phyloP scores from a whole-genome alignment of 192 early-diverging fungal genomes.

The Backusella mclennaniae region DNA sequence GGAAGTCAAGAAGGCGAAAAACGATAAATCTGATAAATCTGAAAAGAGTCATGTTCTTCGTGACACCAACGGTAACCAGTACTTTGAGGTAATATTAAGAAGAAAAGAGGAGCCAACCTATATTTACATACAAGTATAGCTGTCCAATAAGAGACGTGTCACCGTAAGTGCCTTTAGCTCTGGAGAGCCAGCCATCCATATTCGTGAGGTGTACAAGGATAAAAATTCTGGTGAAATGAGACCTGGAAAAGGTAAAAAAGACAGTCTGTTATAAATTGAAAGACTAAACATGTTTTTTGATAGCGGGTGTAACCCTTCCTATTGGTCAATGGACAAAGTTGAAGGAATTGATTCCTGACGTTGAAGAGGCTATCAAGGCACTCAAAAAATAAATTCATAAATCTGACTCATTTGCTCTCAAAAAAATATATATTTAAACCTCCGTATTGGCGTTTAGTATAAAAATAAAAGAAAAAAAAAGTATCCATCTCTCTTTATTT shows the following conservation, averaged over 20 bases:
- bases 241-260: conserved; percentile 21
- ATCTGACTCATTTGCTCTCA: not conserved
- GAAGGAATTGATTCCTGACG: conserved; percentile 18
- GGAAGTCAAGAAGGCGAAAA: not conserved
- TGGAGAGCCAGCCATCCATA: conserved; percentile 21
- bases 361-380: conserved; percentile 15
- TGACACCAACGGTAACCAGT: not conserved
- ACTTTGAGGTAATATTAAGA: not conserved
- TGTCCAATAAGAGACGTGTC: conserved; percentile 20
- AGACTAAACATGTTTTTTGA: not conserved
- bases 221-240: conserved; percentile 10
- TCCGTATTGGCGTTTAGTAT: not conserved
- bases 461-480: not conserved
- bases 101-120: not conserved
- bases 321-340: conserved; percentile 22
- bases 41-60: not conserved
- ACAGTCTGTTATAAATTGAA: not conserved
- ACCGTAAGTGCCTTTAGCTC: conserved; percentile 20
- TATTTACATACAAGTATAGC: not conserved
- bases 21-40: not conserved
- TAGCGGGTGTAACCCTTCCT: conserved; percentile 20
- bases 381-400: not conserved
- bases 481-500: not conserved
- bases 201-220: conserved; percentile 24
- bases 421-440: not conserved